These are phyloP conservation scores for Sporothrix curviconia DNA, from an alignment of 2,329 filamentous ascomycete genomes.

Conservation along the genomic window DNA sequence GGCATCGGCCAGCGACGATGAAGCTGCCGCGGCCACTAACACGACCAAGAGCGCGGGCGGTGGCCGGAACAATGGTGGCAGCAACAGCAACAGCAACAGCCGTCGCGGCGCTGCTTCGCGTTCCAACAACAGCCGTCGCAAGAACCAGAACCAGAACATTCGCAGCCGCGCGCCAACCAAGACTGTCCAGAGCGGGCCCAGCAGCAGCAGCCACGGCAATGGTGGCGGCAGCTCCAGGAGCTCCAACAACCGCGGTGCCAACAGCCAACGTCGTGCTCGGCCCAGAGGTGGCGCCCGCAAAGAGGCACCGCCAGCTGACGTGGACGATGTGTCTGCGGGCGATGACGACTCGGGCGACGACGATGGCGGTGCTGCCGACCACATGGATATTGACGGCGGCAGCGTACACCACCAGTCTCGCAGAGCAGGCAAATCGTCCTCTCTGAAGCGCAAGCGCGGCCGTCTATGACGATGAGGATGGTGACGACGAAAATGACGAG, in stretches of 20 bases:
- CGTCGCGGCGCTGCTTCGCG: neutral
- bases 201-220: neutral
- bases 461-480: neutral
- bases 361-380: neutral
- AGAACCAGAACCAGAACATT: constrained; percentile 1
- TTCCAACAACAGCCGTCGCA: neutral
- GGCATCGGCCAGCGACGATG: constrained; percentile 22
- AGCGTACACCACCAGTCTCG: neutral
- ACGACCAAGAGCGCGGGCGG: neutral
- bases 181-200: constrained; percentile 2
- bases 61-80: neutral
- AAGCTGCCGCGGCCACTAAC: neutral
- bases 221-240: neutral
- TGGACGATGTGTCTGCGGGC: neutral
- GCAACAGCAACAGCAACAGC: neutral
- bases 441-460: constrained; percentile 17
- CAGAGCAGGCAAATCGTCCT: constrained; percentile 4
- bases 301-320: constrained; percentile 17
- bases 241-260: neutral
- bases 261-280: neutral
- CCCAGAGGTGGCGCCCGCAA: constrained; percentile 19
- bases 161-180: constrained; percentile 8
- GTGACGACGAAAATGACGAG: constrained; percentile 4
- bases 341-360: neutral
- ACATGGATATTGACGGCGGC: constrained; percentile 10